Conservation (phyloP, 371 early-diverging fungal genomes). For the Cladochytrium tenue region DNA sequence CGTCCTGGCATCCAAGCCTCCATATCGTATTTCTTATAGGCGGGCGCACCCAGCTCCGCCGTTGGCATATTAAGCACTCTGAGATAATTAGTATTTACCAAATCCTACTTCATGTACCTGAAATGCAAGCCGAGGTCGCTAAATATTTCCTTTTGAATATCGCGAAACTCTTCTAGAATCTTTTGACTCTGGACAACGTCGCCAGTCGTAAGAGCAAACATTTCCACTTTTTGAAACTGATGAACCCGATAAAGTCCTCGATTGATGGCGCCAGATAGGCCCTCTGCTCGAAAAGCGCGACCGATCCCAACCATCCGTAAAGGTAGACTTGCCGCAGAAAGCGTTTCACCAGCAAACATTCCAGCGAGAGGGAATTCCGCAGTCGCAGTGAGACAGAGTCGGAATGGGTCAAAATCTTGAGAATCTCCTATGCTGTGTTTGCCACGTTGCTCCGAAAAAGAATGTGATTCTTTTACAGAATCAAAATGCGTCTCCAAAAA, state of each 20-base stretch:
- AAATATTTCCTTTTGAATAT: constrained; percentile 76
- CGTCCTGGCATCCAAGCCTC: constrained; percentile 96
- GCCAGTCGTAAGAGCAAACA: constrained; percentile 77
- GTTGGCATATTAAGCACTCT: constrained; percentile 91
- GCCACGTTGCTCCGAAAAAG: constrained; percentile 9
- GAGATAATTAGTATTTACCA: not conserved
- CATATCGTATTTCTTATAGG: constrained; percentile 88
- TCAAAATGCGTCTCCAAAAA: constrained; percentile 49
- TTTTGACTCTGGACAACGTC: constrained; percentile 56
- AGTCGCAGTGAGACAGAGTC: constrained; percentile 80
- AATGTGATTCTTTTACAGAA: constrained; percentile 30
- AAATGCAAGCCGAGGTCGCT: constrained; percentile 78
- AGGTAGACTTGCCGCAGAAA: constrained; percentile 59
- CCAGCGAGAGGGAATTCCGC: constrained; percentile 92
- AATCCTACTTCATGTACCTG: constrained; percentile 61
- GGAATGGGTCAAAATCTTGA: constrained; percentile 33
- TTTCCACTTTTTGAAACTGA: constrained; percentile 91
- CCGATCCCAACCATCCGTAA: constrained; percentile 76
- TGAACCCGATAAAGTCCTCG: constrained; percentile 91
- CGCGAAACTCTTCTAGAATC: constrained; percentile 70
- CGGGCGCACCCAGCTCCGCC: constrained; percentile 88
- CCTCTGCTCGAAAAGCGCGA: constrained; percentile 87
- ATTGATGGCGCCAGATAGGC: constrained; percentile 80
- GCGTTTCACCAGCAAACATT: constrained; percentile 67
- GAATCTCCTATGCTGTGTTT: too few species aligned